Evolutionary conservation across 2,329 filamentous ascomycete species (phyloP), one percentile per base, ranked within the genome.

Genomic region (Cercospora sojina): DNA sequence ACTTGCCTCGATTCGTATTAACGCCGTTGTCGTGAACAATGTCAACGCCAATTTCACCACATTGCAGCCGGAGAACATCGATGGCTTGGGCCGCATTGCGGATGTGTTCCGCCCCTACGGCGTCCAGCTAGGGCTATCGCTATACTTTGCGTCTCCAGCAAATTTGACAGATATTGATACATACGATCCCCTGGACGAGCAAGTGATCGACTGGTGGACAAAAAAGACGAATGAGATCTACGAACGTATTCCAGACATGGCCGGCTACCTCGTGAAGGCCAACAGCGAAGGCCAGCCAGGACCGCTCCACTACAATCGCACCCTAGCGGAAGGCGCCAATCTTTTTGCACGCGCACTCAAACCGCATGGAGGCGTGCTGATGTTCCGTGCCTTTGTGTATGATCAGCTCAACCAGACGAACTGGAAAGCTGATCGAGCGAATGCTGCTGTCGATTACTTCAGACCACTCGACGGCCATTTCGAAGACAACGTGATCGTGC

Each of bases 331-430:
- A 29, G 89, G 87, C 1, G 89, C 88, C 4, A 91, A 91, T 71
- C 78, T 91, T 64, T 91, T 91, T 70, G 89, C 89, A 2, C 80
- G 79, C 41, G 83, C 86, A 0, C 73, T 88, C 3, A 74, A 86
- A 66, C 85, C 84, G 0, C 79, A 90, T 66, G 85, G 85, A 3
- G 88, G 88, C 13, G 80, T 89, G 32, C 81, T 91, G 62, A 86
- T 91, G 85, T 91, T 89, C 79, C 85, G 90, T 1, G 89, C 89
- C 1, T 91, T 91, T 70, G 88, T 91, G 1, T 91, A 91, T 74
- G 83, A 91, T 72, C 79, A 84, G 51, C 76, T 88, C 67, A 83
- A 86, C 68, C 81, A 87, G 72, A 79, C 80, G 0, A 82, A 88
- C 74, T 91, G 88, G 88, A 86, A 83, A 59, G 84, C 84, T 1